Evolutionary conservation across 306 rosid species (phyloP).

Genomic region (Inga laurina): DNA sequence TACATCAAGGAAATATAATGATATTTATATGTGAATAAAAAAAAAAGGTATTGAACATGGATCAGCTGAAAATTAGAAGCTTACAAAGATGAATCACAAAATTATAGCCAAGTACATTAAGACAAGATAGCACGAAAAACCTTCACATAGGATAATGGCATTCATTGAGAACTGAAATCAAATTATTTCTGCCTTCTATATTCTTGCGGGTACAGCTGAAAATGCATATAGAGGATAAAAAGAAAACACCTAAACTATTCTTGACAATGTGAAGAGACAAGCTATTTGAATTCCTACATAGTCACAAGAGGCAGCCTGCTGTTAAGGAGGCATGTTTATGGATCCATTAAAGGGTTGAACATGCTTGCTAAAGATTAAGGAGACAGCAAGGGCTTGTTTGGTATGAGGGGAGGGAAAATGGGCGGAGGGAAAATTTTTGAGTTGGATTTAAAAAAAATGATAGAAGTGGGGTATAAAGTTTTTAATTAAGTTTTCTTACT

Average conservation of each 20-base stretch:
- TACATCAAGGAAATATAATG: constrained; percentile 3
- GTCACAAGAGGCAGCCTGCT: neutral
- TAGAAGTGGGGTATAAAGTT: too few species aligned
- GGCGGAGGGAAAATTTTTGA: too few species aligned
- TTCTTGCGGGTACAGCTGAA: constrained; percentile 6
- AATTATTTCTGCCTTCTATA: neutral
- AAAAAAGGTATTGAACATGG: neutral
- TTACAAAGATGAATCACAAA: neutral
- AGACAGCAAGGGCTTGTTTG: neutral
- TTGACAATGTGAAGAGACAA: constrained; percentile 3
- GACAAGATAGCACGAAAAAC: neutral
- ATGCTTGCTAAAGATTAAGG: constrained; percentile 10
- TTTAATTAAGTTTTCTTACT: too few species aligned
- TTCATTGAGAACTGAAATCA: neutral
- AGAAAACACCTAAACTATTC: constrained; percentile 7
- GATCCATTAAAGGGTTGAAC: constrained; percentile 11
- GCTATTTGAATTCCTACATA: neutral
- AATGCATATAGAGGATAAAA: constrained; percentile 3
- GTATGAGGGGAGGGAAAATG: too few species aligned
- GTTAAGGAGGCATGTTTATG: neutral
- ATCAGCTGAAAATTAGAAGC: neutral
- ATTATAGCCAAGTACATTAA: constrained; percentile 8
- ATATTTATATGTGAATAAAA: neutral
- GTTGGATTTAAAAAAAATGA: too few species aligned
- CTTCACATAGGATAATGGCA: neutral